Evolutionary conservation across 768 basidiomycete species (phyloP).

Genomic region (Psilocybe cyanescens): DNA sequence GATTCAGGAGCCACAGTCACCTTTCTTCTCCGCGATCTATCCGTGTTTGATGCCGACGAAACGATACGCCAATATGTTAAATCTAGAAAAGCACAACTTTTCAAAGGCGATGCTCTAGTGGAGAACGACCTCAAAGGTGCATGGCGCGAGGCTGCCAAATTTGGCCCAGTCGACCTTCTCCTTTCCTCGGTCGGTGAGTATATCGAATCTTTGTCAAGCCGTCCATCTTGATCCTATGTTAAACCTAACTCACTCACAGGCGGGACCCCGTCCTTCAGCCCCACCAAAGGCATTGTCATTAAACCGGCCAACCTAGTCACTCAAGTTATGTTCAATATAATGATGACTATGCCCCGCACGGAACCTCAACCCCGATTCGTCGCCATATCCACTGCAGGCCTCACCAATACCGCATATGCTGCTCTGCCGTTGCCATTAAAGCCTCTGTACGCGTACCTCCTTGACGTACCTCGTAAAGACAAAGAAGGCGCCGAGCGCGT

Average conservation of each 20-base stretch:
- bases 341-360: slow-evolving; percentile 54
- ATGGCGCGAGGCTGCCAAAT: slow-evolving; percentile 49
- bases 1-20: slow-evolving; percentile 64
- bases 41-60: slow-evolving; percentile 57
- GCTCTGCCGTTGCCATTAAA: slow-evolving; percentile 51
- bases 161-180: slow-evolving; percentile 50
- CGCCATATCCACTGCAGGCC: slow-evolving; percentile 52
- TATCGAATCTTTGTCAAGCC: not conserved
- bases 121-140: slow-evolving; percentile 52
- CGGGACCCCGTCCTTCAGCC: slow-evolving; percentile 46
- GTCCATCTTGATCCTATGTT: not conserved
- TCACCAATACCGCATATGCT: slow-evolving; percentile 47
- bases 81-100: slow-evolving; percentile 52
- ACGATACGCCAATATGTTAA: slow-evolving; percentile 54
- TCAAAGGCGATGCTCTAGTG: slow-evolving; percentile 65
- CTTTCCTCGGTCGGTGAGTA: slow-evolving; percentile 61
- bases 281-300: slow-evolving; percentile 52
- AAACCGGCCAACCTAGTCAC: slow-evolving; percentile 63
- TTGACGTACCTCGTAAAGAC: slow-evolving; percentile 55
- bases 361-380: slow-evolving; percentile 52
- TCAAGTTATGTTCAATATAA: slow-evolving; percentile 53
- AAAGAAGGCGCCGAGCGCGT: slow-evolving; percentile 64
- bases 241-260: slow-evolving; percentile 33
- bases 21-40: slow-evolving; percentile 60
- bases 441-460: slow-evolving; percentile 49